Evolutionary conservation across 225 moss, liverwort and hornwort genomes (phyloP), one percentile per base, ranked within the genome.

Genomic region (Polytrichum commune): DNA sequence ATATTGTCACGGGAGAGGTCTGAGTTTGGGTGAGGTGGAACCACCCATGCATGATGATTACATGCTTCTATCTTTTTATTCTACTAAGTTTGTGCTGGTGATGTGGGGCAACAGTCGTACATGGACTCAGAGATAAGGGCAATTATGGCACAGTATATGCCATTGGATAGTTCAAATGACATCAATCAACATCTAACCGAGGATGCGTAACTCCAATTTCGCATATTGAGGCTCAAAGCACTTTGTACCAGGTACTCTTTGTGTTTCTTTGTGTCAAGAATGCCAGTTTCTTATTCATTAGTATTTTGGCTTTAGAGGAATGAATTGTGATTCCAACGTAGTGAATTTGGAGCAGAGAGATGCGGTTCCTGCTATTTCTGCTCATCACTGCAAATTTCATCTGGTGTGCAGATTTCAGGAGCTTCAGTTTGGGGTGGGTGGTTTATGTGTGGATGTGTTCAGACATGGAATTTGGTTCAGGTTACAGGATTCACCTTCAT

Each of bases 81-180:
- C 8, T 24, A 22, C 35, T 66, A 66, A 66, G 33, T 22, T 5
- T 18, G 58, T 18, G 6, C 30, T 60, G 58, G 32, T 24, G 38
- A 53, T 61, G 63, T 8, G 32, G 46, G 9, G 13, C 46, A 46
- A 46, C 82, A 82, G 78, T 82, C 78, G n/a, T 82, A 82, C 75
- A 82, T 82, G 82, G 82, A 82, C 73, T 82, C 78, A 6, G 82
- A 82, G 78, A 82, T 82, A 65, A 75, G 78, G 55, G 78, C 78
- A 38, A 82, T 82, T 25, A 82, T 82, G 82, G 82, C 78, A n/a
- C 82, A 82, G 25, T 82, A 78, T 30, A 82, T 82, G 82, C 78
- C 78, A 24, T 62, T 83, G 70, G 82, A 83, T 62, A 83, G 79
- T 35, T 83, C 83, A 71, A 86, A 76, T 57, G 83, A 86, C 35